Evolutionary conservation across 441 rosid species (phyloP).

Genomic region (Codiaeum variegatum): DNA sequence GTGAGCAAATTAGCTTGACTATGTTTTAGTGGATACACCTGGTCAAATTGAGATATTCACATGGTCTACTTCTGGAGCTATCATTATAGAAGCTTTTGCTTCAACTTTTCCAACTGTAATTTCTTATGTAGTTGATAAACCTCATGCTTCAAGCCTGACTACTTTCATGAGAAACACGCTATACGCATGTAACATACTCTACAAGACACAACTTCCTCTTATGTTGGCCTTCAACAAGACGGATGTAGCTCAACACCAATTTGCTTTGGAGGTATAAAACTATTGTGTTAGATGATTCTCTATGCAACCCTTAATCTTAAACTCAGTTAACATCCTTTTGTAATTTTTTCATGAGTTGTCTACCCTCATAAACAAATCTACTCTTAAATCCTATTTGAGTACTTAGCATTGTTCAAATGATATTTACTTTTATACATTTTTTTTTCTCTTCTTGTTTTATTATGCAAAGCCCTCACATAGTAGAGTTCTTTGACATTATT

Average conservation of each 20-base stretch:
- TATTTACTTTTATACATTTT: not conserved
- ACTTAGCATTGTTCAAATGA: not conserved
- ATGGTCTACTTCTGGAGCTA: conserved; percentile 99
- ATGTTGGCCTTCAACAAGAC: conserved; percentile 90
- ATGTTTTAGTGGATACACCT: conserved; percentile 96
- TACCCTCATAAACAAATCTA: not conserved
- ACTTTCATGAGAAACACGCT: conserved; percentile 99
- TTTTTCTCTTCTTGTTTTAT: not conserved
- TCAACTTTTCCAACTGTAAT: conserved; percentile 92
- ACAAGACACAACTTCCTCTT: conserved; percentile 87
- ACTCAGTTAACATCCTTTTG: not conserved
- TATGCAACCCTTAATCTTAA: not conserved
- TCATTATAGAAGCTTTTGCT: conserved; percentile 94
- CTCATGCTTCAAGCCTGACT: conserved; percentile 79
- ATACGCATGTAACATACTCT: conserved; percentile 92
- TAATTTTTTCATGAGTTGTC: not conserved
- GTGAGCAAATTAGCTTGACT: conserved; percentile 90
- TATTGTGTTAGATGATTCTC: not conserved
- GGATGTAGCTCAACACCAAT: conserved; percentile 89
- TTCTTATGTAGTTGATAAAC: conserved; percentile 90
- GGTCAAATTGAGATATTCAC: conserved; percentile 98
- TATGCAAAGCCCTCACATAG: not conserved
- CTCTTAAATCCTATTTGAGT: not conserved
- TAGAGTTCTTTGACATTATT: not conserved
- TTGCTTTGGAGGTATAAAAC: conserved; percentile 81